Percentiles rank a stretch among this genome's conserved stretches.
phyloP scores from a whole-genome alignment of 2,329 filamentous ascomycete species.

The Phyllosticta citrichinensis region DNA sequence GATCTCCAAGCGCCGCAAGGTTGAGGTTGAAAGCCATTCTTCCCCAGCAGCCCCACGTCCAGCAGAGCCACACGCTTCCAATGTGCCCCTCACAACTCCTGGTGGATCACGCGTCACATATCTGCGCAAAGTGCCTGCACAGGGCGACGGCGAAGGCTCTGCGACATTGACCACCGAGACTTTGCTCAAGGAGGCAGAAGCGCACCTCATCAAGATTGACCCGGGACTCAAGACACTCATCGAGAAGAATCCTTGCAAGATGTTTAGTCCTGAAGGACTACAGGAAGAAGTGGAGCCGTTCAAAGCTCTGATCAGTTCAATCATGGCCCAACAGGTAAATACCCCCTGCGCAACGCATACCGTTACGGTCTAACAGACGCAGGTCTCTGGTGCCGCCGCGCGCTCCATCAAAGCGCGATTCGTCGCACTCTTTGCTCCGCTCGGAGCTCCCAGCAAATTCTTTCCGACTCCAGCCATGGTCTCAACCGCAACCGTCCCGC shows the following conservation, averaged over 20 bases:
- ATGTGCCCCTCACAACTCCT: slow-evolving; percentile 62
- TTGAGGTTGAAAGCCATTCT: neutral
- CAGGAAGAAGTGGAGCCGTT: slow-evolving; percentile 83
- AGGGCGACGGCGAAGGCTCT: slow-evolving; percentile 15
- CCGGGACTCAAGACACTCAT: slow-evolving; percentile 61
- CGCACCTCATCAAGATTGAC: slow-evolving; percentile 65
- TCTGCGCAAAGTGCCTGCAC: neutral
- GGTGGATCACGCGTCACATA: slow-evolving; percentile 53
- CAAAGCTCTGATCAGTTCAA: slow-evolving; percentile 68
- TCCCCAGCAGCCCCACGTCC: slow-evolving; percentile 32
- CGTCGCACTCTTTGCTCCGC: slow-evolving; percentile 55
- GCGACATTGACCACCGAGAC: slow-evolving; percentile 54
- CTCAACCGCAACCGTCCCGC: slow-evolving; percentile 49
- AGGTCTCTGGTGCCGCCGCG: slow-evolving; percentile 82
- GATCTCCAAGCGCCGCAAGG: neutral
- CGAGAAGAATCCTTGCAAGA: slow-evolving; percentile 61
- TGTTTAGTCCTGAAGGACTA: slow-evolving; percentile 76
- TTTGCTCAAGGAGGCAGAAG: slow-evolving; percentile 64
- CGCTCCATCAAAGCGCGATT: slow-evolving; percentile 83
- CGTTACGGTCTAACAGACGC: neutral
- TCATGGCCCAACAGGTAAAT: slow-evolving; percentile 75
- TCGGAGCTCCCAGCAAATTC: slow-evolving; percentile 13
- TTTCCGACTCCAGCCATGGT: slow-evolving; percentile 77
- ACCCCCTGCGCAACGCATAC: neutral
- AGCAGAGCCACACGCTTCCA: slow-evolving; percentile 54